Percentiles rank a stretch among this genome's conserved stretches.
These are phyloP conservation scores for Phialophora verrucosa DNA, from an alignment of 2,329 filamentous ascomycete genomes.

Conservation along the genomic window DNA sequence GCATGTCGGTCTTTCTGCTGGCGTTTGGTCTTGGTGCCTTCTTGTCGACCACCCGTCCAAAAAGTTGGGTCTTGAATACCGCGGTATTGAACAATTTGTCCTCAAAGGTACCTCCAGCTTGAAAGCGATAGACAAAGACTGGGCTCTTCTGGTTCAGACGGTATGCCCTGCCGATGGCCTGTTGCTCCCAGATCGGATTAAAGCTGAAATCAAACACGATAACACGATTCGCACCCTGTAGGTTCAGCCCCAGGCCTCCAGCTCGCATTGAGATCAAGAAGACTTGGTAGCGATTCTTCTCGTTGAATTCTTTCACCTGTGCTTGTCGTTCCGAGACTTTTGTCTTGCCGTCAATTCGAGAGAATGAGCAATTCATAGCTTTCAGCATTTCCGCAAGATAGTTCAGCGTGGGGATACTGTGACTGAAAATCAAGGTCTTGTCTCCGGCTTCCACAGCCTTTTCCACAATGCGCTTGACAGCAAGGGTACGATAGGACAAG, in stretches of 20 bases:
- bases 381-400: conserved; percentile 68
- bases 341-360: conserved; percentile 72
- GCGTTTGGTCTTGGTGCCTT: conserved; percentile 75
- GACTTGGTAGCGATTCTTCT: conserved; percentile 55
- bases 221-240: conserved; percentile 81
- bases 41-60: conserved; percentile 80
- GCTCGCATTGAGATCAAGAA: conserved; percentile 84
- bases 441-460: conserved; percentile 67
- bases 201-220: conserved; percentile 84
- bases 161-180: conserved; percentile 85
- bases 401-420: conserved; percentile 71
- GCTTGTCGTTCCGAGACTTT: conserved; percentile 63
- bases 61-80: conserved; percentile 82
- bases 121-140: conserved; percentile 84
- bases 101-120: conserved; percentile 80
- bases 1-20: conserved; percentile 51
- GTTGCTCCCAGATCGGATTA: conserved; percentile 81
- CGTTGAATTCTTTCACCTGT: conserved; percentile 73
- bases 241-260: conserved; percentile 82
- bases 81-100: conserved; percentile 73
- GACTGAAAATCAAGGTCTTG: conserved; percentile 81
- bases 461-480: conserved; percentile 73
- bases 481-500: conserved; percentile 70
- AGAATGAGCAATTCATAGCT: conserved; percentile 52
- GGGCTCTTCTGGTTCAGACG: conserved; percentile 80